A percentile compares a stretch with the other conserved stretches of the same genome.
Conservation (phyloP, 768 basidiomycete species). For the Suillus lakei region DNA sequence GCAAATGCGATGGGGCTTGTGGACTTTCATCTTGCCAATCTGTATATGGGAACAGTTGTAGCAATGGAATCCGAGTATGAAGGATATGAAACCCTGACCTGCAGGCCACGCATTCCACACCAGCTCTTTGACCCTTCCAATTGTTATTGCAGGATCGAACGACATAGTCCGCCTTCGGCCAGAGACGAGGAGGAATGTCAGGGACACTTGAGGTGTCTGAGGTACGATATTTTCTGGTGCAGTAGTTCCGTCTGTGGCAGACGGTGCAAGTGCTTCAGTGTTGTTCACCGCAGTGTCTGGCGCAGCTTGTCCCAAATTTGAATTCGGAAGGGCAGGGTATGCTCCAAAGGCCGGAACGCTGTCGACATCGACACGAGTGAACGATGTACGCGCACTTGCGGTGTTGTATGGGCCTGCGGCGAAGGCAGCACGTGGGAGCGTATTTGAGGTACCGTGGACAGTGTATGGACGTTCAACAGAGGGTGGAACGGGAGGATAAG, state of each 20-base stretch:
- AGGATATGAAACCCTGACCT: conserved; percentile 45
- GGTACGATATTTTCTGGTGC: conserved; percentile 39
- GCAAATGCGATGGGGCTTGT: conserved; percentile 75
- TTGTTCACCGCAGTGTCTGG: conserved; percentile 13
- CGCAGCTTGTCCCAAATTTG: neutral
- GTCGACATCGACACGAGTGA: conserved; percentile 53
- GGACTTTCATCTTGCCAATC: conserved; percentile 84
- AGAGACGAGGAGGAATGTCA: conserved; percentile 77
- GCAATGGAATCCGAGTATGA: neutral
- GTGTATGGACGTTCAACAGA: conserved; percentile 27
- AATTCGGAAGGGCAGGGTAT: conserved; percentile 25
- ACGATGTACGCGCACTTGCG: conserved; percentile 56
- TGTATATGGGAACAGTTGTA: conserved; percentile 22
- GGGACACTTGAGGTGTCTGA: conserved; percentile 62
- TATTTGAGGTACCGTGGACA: conserved; percentile 15
- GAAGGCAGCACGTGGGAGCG: conserved; percentile 1
- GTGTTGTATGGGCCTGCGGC: conserved; percentile 34
- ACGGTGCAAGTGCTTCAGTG: conserved; percentile 11
- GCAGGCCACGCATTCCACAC: conserved; percentile 84
- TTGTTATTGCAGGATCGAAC: conserved; percentile 75
- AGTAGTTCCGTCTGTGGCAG: conserved; percentile 10
- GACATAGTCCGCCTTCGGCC: conserved; percentile 70
- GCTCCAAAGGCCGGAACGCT: conserved; percentile 20
- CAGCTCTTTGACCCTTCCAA: conserved; percentile 82
- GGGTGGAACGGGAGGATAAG: conserved; percentile 6